Evolutionary conservation across 768 basidiomycete species (phyloP), one percentile per base, ranked within the genome.

Genomic region (button mushroom (Agaricus bisporus)): DNA sequence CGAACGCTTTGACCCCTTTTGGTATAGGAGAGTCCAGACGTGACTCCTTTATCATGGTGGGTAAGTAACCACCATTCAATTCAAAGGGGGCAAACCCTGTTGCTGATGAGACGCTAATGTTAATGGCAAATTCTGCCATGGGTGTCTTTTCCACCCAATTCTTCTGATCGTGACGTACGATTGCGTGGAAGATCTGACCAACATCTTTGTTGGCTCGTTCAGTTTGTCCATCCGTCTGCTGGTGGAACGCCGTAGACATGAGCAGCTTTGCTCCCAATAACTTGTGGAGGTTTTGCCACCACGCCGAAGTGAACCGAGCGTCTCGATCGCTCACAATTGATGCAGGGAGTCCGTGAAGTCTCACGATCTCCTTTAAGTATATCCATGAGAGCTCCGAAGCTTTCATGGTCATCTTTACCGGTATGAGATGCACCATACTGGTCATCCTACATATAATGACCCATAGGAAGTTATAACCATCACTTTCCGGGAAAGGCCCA

Each of bases 201-300:
- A 74, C 54, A 15, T 46, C 60, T 0, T 62, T 39, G 37, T 68
- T 73, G 0, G 59, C 63, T 8, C 63, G 51, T 58, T 67, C 63
- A 0, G 64, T 60, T 18, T 63, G 64, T 0, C 71, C 69, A 56
- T 74, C 71, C 1, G 70, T 75, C 47, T 75, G 70, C 0, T 71
- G 73, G 49, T 76, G 75, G 52, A 68, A 75, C 0, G 70, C 68
- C 5, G 62, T 71, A 2, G 62, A 74, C 66, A 75, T 68, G 0
- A 62, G 44, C 0, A 73, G 58, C 26, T 65, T 62, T 0, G 65
- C 58, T 1, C 72, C 67, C 5, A 71, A 14, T 0, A 68, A 44
- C 18, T 43, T 41, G 51, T 65, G 64, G 0, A 66, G 47, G 20
- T 56, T 60, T 7, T 35, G 46, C 71, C 71, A 73, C 58, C 72